Base-by-base conservation (phyloP, 2,329 filamentous ascomycete species). In the Cladosporium austrohemisphaericum region DNA sequence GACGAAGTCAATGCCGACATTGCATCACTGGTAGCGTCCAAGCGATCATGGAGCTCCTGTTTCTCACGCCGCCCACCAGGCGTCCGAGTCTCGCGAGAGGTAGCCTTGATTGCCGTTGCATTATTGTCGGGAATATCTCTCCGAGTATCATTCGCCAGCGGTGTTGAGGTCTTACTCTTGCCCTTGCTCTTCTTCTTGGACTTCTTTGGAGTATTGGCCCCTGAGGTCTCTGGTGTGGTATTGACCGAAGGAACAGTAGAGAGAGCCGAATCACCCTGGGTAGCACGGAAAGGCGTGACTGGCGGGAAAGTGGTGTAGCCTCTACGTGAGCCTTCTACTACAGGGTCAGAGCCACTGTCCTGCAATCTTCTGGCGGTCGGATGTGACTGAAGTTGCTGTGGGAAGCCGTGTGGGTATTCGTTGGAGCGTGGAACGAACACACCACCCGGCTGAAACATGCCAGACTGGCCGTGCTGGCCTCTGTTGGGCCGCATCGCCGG, bases 171-270 rank as follows among this genome's bases (percentile, higher is more conserved):
- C 22, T 49, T 53, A n/a, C 52, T 53, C 38, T 52, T 52, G 36
- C 49, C 49, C 28, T 52, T 52, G 31, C 44, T 50, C 33, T 49
- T 28, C 10, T 41, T 51, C 28, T 49, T 54, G 19, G 14, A 31
- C 20, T 52, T 52, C 46, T 56, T 59, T 2, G 57, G 56, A 9
- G 58, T 55, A 14, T 41, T 54, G 11, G 52, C 23, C 14, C 43
- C 51, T 19, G 59, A 60, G 18, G 47, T 46, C 5, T 49, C 55
- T 4, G 55, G 51, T 4, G 57, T 56, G 2, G 52, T 50, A 20
- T 56, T 50, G 11, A 48, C 41, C 26, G 53, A 54, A 5, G 25
- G 20, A 11, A 33, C 37, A 2, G 48, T 38, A 2, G 38, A 22
- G 5, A 50, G 31, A n/a, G 19, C 14, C 14, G 14, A 25, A 25